Evolutionary conservation across 768 basidiomycete genomes (phyloP).

Genomic region (Hypsizygus marmoreus): DNA sequence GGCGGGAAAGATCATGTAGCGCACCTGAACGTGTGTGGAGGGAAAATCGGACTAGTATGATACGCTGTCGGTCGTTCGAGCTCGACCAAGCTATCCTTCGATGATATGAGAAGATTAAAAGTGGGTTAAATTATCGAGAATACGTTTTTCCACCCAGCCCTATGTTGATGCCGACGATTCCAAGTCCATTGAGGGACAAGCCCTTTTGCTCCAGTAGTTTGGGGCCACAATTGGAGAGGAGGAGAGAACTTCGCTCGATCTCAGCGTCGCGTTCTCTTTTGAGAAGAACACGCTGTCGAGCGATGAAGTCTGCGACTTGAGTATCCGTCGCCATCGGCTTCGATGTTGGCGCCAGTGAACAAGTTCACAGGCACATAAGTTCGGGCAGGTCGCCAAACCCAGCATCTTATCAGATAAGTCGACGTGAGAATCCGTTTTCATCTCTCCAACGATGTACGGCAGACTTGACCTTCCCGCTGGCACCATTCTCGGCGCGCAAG

Average conservation of each 20-base stretch:
- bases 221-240: slow-evolving; percentile 81
- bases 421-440: background rate
- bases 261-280: slow-evolving; percentile 80
- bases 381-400: no score
- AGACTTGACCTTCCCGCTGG: no score
- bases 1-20: slow-evolving; percentile 10
- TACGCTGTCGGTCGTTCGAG: slow-evolving; percentile 83
- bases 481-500: no score
- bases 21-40: slow-evolving; percentile 85
- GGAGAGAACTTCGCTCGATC: slow-evolving; percentile 72
- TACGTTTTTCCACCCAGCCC: slow-evolving; percentile 95
- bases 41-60: slow-evolving; percentile 69
- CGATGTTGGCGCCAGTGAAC: background rate
- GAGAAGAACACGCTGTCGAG: slow-evolving; percentile 68
- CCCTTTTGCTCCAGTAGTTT: slow-evolving; percentile 89
- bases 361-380: no score
- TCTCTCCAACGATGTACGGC: no score
- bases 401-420: slow-evolving; percentile 2
- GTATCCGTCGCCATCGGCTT: slow-evolving; percentile 31
- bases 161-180: slow-evolving; percentile 69
- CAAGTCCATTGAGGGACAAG: slow-evolving; percentile 73
- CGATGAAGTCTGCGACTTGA: slow-evolving; percentile 59
- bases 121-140: slow-evolving; percentile 14
- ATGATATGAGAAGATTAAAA: slow-evolving; percentile 23
- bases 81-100: slow-evolving; percentile 74